phyloP scores from a whole-genome alignment of 768 basidiomycete species.

The Termitomyces sp. region DNA sequence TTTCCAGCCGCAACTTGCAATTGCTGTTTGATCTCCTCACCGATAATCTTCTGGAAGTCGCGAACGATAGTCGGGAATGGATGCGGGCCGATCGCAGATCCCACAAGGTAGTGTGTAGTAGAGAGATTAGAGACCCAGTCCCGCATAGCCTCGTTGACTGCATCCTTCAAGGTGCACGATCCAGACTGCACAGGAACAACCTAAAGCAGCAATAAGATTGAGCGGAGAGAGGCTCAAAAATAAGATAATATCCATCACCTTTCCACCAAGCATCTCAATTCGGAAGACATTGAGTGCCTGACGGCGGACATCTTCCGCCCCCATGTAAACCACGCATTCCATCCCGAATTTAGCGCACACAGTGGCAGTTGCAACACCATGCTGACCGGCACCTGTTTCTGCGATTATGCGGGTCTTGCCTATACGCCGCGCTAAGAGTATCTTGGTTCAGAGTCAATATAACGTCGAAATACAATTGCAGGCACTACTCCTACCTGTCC shows the following conservation, averaged over 20 bases:
- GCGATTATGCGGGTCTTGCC: slow-evolving; percentile 98
- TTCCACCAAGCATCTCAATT: slow-evolving; percentile 95
- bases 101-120: slow-evolving; percentile 94
- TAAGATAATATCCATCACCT: slow-evolving; percentile 41
- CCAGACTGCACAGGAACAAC: slow-evolving; percentile 94
- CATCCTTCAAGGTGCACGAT: slow-evolving; percentile 94
- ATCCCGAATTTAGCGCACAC: slow-evolving; percentile 96
- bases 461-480: background rate
- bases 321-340: slow-evolving; percentile 98
- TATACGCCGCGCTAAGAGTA: slow-evolving; percentile 87
- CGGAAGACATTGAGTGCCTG: slow-evolving; percentile 98
- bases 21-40: slow-evolving; percentile 91
- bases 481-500: slow-evolving; percentile 63
- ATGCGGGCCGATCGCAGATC: slow-evolving; percentile 96
- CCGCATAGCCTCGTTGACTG: slow-evolving; percentile 96
- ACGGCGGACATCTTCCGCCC: slow-evolving; percentile 92
- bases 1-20: slow-evolving; percentile 71
- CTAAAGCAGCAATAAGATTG: slow-evolving; percentile 34
- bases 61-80: slow-evolving; percentile 99
- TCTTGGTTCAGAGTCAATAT: slow-evolving; percentile 44
- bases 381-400: slow-evolving; percentile 98
- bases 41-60: slow-evolving; percentile 93
- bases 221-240: background rate
- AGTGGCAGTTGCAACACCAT: slow-evolving; percentile 98
- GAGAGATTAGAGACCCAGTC: slow-evolving; percentile 98